Evolutionary conservation across 768 basidiomycete genomes (phyloP).

Genomic region (Cytidiella melzeri): DNA sequence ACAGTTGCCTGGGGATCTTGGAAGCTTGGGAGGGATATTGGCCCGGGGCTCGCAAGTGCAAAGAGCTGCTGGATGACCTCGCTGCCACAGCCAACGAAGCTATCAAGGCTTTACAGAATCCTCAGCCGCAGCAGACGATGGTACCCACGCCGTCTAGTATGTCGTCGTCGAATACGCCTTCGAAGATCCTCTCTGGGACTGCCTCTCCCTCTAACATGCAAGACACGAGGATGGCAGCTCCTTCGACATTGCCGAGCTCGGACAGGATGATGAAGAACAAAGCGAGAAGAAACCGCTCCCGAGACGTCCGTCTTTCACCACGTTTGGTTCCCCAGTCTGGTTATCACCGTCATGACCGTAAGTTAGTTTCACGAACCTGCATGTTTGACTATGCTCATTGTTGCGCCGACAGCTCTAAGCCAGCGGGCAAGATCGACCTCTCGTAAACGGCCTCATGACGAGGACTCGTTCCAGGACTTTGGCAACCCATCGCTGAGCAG

Average conservation of each 20-base stretch:
- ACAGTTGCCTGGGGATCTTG: constrained; percentile 60
- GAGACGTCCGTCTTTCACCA: constrained; percentile 26
- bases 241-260: constrained; percentile 17
- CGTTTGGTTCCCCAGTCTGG: constrained; percentile 20
- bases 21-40: constrained; percentile 81
- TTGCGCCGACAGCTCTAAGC: constrained; percentile 7
- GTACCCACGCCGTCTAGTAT: constrained; percentile 9
- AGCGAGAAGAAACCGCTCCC: constrained; percentile 26
- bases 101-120: constrained; percentile 32
- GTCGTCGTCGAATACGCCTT: constrained; percentile 5
- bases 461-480: constrained; percentile 37
- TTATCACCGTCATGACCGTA: constrained; percentile 27
- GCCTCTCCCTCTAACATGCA: constrained; percentile 10
- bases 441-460: constrained; percentile 66
- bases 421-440: constrained; percentile 73
- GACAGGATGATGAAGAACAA: constrained; percentile 22
- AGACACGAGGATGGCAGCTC: constrained; percentile 15
- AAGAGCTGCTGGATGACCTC: constrained; percentile 68
- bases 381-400: constrained; percentile 2
- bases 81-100: constrained; percentile 66
- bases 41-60: constrained; percentile 87
- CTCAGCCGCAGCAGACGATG: constrained; percentile 12
- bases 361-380: constrained; percentile 11
- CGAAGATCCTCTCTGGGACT: constrained; percentile 2
- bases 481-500: constrained; percentile 19